A percentile compares a stretch with the other conserved stretches of the same genome.
These are phyloP conservation scores for Neophaeococcomyces mojaviensis DNA, from an alignment of 2,329 filamentous ascomycete species.

Conservation along the genomic window DNA sequence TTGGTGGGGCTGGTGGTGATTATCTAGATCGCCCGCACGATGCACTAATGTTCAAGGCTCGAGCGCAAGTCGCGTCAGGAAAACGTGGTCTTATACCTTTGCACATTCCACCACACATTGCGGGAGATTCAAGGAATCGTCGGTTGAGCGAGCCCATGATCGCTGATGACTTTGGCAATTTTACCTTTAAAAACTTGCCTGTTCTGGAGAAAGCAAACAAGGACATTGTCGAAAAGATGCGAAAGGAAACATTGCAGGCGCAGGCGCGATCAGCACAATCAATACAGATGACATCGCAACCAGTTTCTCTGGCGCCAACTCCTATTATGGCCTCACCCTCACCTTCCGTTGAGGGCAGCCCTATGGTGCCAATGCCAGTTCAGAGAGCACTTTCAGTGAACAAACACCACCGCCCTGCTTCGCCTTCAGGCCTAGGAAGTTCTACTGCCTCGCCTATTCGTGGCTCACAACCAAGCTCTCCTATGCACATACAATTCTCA, in stretches of 20 bases:
- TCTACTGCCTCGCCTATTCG: conserved; percentile 81
- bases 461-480: conserved; percentile 75
- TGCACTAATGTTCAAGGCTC: conserved; percentile 79
- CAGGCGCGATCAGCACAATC: conserved; percentile 41
- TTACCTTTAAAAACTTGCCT: conserved; percentile 93
- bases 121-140: conserved; percentile 74
- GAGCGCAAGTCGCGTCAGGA: conserved; percentile 76
- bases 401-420: conserved; percentile 75
- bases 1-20: conserved; percentile 57
- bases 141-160: conserved; percentile 83
- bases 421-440: conserved; percentile 73
- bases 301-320: conserved; percentile 28
- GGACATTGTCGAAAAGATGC: conserved; percentile 92
- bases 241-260: conserved; percentile 76
- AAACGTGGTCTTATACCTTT: conserved; percentile 91
- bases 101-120: conserved; percentile 89
- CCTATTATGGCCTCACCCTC: conserved; percentile 48
- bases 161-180: conserved; percentile 89
- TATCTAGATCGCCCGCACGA: conserved; percentile 90
- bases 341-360: conserved; percentile 74
- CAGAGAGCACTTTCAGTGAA: conserved; percentile 78
- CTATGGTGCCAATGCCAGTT: conserved; percentile 68
- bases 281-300: conserved; percentile 29
- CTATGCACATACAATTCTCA: conserved; percentile 92
- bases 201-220: conserved; percentile 98